phyloP scores from a whole-genome alignment of 805 yeast genomes.

The Teunomyces stri region DNA sequence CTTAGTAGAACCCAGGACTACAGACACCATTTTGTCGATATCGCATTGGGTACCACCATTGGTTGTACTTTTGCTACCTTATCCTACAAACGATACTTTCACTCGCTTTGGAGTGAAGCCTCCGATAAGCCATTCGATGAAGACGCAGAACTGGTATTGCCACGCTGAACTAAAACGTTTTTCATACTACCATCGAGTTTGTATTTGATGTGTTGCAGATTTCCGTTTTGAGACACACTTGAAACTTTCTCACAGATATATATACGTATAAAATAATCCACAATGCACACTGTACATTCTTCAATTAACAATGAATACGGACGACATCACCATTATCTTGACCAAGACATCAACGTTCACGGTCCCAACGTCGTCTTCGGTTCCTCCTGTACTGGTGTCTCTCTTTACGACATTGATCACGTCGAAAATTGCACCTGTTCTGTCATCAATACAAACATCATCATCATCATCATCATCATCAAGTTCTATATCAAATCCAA shows the following conservation, averaged over 20 bases:
- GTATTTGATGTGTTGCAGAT: not conserved
- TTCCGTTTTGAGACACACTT: conserved; percentile 1
- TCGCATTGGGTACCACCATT: conserved; percentile 25
- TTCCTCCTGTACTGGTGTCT: not conserved
- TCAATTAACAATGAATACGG: not conserved
- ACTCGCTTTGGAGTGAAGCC: conserved; percentile 8
- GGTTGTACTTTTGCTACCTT: conserved; percentile 21
- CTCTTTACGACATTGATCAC: not conserved
- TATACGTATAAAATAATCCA: not conserved
- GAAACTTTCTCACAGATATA: not conserved
- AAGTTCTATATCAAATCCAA: not conserved
- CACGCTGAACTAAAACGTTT: conserved; percentile 1
- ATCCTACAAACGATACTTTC: conserved; percentile 10
- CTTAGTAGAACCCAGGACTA: conserved; percentile 34
- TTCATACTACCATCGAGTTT: not conserved
- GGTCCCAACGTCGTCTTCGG: conserved; percentile 2
- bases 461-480: not conserved
- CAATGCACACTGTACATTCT: not conserved
- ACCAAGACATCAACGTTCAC: conserved; percentile 12
- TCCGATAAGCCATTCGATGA: conserved; percentile 7
- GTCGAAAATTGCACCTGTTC: not conserved
- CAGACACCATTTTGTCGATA: conserved; percentile 35
- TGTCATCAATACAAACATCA: not conserved
- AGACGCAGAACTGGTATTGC: conserved; percentile 4
- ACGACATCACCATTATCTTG: conserved; percentile 9